Evolutionary conservation across 1,284 basidiomycete species (phyloP).

Genomic region (Leccinum griseonigrum): DNA sequence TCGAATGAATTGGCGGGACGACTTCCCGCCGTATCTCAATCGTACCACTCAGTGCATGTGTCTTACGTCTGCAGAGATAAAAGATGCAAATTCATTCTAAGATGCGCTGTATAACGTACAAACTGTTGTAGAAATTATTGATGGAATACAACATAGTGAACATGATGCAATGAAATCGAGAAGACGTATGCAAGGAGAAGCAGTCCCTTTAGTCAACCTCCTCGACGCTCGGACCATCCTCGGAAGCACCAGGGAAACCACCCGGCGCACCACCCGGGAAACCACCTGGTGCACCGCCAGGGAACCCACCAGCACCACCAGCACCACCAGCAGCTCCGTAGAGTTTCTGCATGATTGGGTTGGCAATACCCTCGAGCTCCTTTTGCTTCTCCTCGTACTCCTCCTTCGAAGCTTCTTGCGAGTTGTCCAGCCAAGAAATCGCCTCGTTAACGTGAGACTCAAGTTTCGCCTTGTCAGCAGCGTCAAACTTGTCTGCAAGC

Average conservation of each 20-base stretch:
- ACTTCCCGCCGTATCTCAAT: background rate
- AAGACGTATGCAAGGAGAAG: constrained; percentile 18
- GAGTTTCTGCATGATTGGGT: constrained; percentile 94
- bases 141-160: constrained; percentile 31
- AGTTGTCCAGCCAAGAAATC: constrained; percentile 87
- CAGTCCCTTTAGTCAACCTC: constrained; percentile 68
- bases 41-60: background rate
- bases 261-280: constrained; percentile 53
- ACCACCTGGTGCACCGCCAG: constrained; percentile 49
- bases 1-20: background rate
- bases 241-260: constrained; percentile 53
- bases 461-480: constrained; percentile 87
- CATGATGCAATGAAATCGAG: constrained; percentile 28
- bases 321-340: constrained; percentile 76
- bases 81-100: constrained; percentile 26
- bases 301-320: constrained; percentile 42
- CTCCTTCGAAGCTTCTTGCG: constrained; percentile 91
- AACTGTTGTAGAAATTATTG: constrained; percentile 28
- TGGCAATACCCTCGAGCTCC: constrained; percentile 89
- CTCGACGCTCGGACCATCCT: constrained; percentile 86
- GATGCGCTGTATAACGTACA: constrained; percentile 35
- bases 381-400: constrained; percentile 97
- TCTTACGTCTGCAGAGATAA: background rate
- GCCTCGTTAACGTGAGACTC: constrained; percentile 82
- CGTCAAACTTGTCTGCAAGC: constrained; percentile 84